Percentiles rank a stretch among this genome's conserved stretches.
These are phyloP conservation scores for Backusella mclennaniae DNA, from an alignment of 192 early-diverging fungal genomes.

Conservation along the genomic window DNA sequence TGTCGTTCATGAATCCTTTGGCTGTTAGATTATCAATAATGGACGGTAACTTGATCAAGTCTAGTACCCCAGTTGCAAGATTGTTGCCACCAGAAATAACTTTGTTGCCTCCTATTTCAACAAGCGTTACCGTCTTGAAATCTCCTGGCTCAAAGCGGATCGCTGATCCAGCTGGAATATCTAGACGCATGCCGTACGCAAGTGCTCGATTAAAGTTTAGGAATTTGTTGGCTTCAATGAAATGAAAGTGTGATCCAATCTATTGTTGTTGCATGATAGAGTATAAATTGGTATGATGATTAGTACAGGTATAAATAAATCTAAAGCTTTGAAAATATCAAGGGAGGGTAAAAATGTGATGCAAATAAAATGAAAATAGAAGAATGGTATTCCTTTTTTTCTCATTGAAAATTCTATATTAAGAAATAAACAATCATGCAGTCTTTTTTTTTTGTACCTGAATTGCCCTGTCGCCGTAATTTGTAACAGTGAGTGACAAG, in stretches of 20 bases:
- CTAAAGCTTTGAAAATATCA: neutral
- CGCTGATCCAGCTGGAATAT: slow-evolving; percentile 91
- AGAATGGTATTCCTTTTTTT: slow-evolving; percentile 5
- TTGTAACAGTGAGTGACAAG: slow-evolving; percentile 71
- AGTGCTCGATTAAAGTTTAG: slow-evolving; percentile 80
- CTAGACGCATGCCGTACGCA: slow-evolving; percentile 85
- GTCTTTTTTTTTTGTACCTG: slow-evolving; percentile 51
- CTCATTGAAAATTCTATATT: neutral
- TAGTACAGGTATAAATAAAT: neutral
- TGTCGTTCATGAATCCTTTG: slow-evolving; percentile 61
- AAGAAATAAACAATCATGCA: slow-evolving; percentile 9
- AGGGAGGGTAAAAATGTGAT: neutral
- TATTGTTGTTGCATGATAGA: slow-evolving; percentile 18
- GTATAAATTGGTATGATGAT: neutral
- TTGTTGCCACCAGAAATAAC: slow-evolving; percentile 85
- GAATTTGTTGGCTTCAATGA: slow-evolving; percentile 85
- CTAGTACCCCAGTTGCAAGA: slow-evolving; percentile 70
- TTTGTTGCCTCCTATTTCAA: slow-evolving; percentile 78
- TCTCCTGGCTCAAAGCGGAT: slow-evolving; percentile 96
- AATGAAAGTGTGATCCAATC: slow-evolving; percentile 95
- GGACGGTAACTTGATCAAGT: slow-evolving; percentile 39
- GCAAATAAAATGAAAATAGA: neutral
- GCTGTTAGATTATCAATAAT: slow-evolving; percentile 49
- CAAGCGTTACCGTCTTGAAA: slow-evolving; percentile 74
- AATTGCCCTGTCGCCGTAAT: slow-evolving; percentile 92